phyloP scores from a whole-genome alignment of 345 rosid genomes.

The Eucalyptus coolabah region DNA sequence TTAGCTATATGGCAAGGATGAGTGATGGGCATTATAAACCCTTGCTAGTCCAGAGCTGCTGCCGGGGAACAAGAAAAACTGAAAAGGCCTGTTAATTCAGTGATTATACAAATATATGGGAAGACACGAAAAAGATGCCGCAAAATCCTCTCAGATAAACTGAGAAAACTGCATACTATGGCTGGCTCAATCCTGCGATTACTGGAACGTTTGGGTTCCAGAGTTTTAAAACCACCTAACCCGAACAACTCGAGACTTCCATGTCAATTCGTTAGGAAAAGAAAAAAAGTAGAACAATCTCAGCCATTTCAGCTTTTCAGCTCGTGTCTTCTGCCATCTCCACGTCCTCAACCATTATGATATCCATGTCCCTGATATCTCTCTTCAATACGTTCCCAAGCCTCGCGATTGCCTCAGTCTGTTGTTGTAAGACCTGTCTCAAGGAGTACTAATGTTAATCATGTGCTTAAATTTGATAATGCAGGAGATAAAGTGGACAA shows the following conservation, averaged over 20 bases:
- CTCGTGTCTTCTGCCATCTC: slow-evolving; percentile 27
- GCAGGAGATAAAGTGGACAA: neutral
- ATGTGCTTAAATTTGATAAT: neutral
- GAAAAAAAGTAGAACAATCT: neutral
- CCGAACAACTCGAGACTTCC: neutral
- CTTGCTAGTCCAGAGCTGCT: neutral
- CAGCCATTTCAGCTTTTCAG: neutral
- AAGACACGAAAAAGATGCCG: neutral
- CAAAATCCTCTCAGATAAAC: neutral
- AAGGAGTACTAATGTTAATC: neutral
- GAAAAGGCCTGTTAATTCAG: neutral
- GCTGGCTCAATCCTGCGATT: neutral
- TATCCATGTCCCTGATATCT: slow-evolving; percentile 71
- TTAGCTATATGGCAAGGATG: neutral
- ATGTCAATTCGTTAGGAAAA: neutral
- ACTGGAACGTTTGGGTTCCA: neutral
- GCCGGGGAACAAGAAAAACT: neutral
- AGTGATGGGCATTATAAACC: neutral
- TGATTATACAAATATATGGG: neutral
- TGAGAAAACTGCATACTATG: neutral
- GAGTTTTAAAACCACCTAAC: neutral
- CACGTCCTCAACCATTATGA: slow-evolving; percentile 78
- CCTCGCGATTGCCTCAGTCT: slow-evolving; percentile 84
- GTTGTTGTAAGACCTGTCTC: slow-evolving; percentile 70
- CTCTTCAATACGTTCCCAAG: slow-evolving; percentile 78